These are phyloP conservation scores for Coprinopsis sp. DNA, from an alignment of 768 basidiomycete genomes.

Conservation along the genomic window DNA sequence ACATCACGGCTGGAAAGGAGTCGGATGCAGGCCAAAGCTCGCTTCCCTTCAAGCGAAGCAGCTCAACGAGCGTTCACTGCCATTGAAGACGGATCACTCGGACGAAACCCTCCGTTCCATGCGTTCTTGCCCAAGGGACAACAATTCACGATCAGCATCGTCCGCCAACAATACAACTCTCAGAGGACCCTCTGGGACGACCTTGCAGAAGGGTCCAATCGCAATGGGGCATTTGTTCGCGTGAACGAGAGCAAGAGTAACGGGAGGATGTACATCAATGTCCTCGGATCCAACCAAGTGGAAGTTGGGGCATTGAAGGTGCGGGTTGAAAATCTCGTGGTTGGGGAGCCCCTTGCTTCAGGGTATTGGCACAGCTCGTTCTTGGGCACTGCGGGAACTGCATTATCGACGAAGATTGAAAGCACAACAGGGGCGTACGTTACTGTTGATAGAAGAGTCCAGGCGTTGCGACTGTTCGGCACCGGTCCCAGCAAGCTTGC, in stretches of 20 bases:
- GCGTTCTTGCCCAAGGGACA: constrained; percentile 44
- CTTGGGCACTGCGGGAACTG: constrained; percentile 19
- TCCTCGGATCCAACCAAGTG: constrained; percentile 50
- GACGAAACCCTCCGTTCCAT: constrained; percentile 28
- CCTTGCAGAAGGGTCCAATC: constrained; percentile 35
- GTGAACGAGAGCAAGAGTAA: constrained; percentile 16
- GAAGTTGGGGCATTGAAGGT: constrained; percentile 56
- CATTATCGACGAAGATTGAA: constrained; percentile 32
- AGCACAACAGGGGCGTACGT: constrained; percentile 38
- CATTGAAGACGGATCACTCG: constrained; percentile 29
- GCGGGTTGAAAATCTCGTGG: constrained; percentile 49
- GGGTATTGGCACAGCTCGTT: constrained; percentile 49
- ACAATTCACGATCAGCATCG: constrained; percentile 46
- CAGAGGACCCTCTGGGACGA: constrained; percentile 48
- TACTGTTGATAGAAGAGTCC: constrained; percentile 41
- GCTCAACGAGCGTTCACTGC: constrained; percentile 36
- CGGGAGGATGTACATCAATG: constrained; percentile 32
- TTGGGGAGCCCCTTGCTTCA: constrained; percentile 42
- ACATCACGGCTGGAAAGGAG: background rate
- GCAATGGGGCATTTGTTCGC: constrained; percentile 26
- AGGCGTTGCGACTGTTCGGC: constrained; percentile 44
- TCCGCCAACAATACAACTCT: constrained; percentile 44
- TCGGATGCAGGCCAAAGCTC: constrained; percentile 29
- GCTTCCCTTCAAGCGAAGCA: constrained; percentile 46
- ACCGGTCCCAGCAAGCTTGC: constrained; percentile 30